Conservation (phyloP, 2,329 filamentous ascomycete genomes). For the Fusarium tanahbumbuense region DNA sequence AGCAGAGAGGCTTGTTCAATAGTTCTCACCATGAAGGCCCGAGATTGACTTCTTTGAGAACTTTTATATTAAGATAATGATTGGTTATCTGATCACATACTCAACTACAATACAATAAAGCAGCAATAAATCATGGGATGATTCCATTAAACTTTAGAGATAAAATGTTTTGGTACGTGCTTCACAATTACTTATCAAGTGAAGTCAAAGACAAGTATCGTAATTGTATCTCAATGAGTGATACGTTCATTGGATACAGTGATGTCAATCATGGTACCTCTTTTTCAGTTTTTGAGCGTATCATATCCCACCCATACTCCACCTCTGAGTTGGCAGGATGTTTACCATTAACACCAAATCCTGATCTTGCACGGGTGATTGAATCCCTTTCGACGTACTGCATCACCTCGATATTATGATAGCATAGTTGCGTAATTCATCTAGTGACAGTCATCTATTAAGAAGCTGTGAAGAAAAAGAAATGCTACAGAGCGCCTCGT, state of each 20-base stretch:
- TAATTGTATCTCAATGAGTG: no score
- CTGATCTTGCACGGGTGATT: background rate
- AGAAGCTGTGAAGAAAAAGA: constrained; percentile 41
- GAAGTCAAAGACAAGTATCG: background rate
- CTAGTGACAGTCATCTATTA: constrained; percentile 47
- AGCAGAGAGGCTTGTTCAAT: background rate
- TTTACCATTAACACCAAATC: background rate
- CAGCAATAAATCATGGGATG: background rate
- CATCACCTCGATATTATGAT: background rate
- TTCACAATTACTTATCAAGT: no score
- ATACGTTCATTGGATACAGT: background rate
- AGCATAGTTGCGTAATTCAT: constrained; percentile 21
- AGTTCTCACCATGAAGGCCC: background rate
- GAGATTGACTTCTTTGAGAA: background rate
- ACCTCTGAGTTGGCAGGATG: background rate
- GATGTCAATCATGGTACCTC: background rate
- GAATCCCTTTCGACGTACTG: background rate
- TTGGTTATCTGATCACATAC: background rate
- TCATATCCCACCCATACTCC: background rate
- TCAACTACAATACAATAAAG: background rate
- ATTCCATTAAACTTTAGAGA: background rate
- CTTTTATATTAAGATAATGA: background rate
- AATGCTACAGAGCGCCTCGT: constrained; percentile 45
- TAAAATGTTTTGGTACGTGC: no score
- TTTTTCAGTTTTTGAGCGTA: background rate